These are phyloP conservation scores for Sporopachydermia lactativora DNA, from an alignment of 805 yeast genomes.

Conservation along the genomic window DNA sequence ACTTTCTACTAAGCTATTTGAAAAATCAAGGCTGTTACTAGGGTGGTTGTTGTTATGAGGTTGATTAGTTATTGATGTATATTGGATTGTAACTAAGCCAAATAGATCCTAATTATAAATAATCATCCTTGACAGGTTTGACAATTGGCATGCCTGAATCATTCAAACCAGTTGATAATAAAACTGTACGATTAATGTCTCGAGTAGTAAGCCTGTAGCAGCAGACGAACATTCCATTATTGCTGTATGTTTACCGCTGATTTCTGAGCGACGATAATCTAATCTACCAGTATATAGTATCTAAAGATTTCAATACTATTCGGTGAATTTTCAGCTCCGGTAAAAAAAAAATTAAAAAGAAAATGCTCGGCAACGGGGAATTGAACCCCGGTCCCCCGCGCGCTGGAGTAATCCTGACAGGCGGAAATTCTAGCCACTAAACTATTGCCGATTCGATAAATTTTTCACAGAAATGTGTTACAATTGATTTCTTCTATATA, in stretches of 20 bases:
- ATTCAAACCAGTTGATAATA: not conserved
- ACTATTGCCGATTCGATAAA: constrained; percentile 17
- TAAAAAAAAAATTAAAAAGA: constrained; percentile 13
- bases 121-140: not conserved
- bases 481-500: too few relatives aligned
- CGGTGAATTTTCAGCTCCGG: not conserved
- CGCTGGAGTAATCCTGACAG: constrained; percentile 13
- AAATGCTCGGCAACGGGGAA: constrained; percentile 1
- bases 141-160: not conserved
- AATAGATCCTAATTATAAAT: not conserved
- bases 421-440: constrained; percentile 23
- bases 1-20: constrained; percentile 72
- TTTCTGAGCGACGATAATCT: too few relatives aligned
- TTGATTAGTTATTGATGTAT: not conserved
- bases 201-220: not conserved
- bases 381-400: constrained; percentile 2
- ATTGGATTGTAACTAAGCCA: constrained; percentile 1
- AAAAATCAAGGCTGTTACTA: not conserved
- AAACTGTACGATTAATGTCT: not conserved
- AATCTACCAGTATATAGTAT: too few relatives aligned
- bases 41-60: not conserved
- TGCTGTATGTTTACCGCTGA: too few relatives aligned
- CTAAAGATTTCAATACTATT: not conserved
- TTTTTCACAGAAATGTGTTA: too few relatives aligned
- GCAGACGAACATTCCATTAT: too few relatives aligned